Percentiles rank a stretch among this genome's conserved stretches.
Conservation (phyloP, 495 filamentous ascomycete genomes). For the Pyrenula massariospora region DNA sequence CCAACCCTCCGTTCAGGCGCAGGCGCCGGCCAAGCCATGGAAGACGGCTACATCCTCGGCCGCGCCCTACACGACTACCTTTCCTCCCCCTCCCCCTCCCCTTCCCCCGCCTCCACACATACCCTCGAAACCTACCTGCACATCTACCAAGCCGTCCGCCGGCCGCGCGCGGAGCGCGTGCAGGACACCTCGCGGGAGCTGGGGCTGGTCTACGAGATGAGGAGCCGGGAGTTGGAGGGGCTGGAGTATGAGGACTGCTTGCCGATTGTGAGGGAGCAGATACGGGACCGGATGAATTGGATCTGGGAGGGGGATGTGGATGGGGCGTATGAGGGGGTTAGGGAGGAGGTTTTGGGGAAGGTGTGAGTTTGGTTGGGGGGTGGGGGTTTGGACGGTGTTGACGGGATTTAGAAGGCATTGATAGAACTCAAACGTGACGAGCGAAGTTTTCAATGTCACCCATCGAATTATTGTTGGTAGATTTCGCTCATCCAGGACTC, state of each 20-base stretch:
- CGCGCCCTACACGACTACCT: conserved; percentile 19
- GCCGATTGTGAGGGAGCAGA: conserved; percentile 12
- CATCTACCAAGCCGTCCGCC: conserved; percentile 26
- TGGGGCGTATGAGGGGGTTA: conserved; percentile 12
- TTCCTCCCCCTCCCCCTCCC: conserved; percentile 6
- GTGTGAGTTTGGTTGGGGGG: no score
- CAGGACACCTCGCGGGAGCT: conserved; percentile 22
- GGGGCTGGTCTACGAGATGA: conserved; percentile 24
- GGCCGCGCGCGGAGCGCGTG: conserved; percentile 21
- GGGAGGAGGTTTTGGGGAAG: no score
- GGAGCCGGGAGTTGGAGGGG: conserved; percentile 15
- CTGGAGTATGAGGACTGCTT: conserved; percentile 17
- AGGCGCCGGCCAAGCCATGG: conserved; percentile 56
- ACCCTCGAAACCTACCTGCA: conserved; percentile 9
- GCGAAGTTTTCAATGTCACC: no score
- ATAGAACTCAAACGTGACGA: no score
- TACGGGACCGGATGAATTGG: conserved; percentile 19
- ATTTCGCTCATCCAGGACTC: no score
- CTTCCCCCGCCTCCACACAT: conserved; percentile 12
- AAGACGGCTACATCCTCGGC: conserved; percentile 50
- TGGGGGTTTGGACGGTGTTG: no score
- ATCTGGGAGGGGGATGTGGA: conserved; percentile 23
- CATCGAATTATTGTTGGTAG: no score
- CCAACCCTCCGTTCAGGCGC: conserved; percentile 38
- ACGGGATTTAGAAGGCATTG: no score